Base-by-base conservation (phyloP, 1,284 basidiomycete species). In the Boletus albobrunnescens region DNA sequence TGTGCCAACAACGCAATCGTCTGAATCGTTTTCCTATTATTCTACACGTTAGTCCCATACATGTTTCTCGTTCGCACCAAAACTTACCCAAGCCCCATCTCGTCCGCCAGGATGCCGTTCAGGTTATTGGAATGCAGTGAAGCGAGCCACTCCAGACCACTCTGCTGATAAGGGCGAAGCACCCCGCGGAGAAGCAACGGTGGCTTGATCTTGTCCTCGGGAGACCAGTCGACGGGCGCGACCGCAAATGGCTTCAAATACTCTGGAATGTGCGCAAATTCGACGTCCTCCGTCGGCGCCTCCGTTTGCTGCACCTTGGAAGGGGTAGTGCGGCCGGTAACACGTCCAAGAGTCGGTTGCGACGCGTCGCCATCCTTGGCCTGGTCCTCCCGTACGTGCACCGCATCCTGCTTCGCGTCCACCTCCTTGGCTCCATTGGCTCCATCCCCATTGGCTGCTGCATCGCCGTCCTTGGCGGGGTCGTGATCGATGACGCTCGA, bases 21-120 rank as follows among this genome's bases (percentile, higher is more conserved):
- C 67, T 98, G 94, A 47, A 98, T 96, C 1, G 94, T 98, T 76
- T 98, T 98, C 40, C 94, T n/a, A n/a, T n/a, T 94, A 54, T 12
- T 48, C 16, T 19, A 50, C 23, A 20, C 49, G 36, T 56, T 0
- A 59, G 30, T 35, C 36, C 17, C 31, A 5, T 3, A 10, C 1
- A 12, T 26, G 23, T 3, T 26, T 2, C 43, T 10, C 14, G 2
- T 14, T 19, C n/a, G 22, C 3, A 5, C 35, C 41, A 16, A 36
- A 36, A 75, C 85, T 46, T 59, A 92, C 90, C 91, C 91, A 11
- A 93, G 70, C 44, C 91, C 91, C 91, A 94, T 94, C 68, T 93
- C 91, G 59, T 94, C 91, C 3, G 91, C 92, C 35, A 95, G 72
- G 51, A 98, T 96, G 3, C 94, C 94, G 67, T 99, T 98, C 56